Evolutionary conservation across 208 protist genomes (phyloP).

Genomic region (Leishmania tarentolae): DNA sequence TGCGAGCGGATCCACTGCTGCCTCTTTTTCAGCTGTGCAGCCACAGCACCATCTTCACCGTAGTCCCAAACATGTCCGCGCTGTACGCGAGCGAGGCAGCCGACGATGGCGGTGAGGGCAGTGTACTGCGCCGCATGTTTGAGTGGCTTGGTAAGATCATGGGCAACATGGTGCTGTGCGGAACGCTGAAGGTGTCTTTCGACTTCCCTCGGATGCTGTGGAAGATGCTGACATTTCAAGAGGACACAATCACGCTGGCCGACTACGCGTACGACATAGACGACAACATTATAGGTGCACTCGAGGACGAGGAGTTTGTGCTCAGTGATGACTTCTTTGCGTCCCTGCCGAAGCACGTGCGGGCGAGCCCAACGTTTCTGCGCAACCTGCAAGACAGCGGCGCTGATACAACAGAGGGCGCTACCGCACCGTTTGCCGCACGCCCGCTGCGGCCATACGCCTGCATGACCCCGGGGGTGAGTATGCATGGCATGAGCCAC

Average conservation of each 20-base stretch:
- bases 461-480: constrained; percentile 52
- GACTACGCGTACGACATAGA: constrained; percentile 88
- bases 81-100: constrained; percentile 44
- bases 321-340: constrained; percentile 69
- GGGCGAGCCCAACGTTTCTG: constrained; percentile 17
- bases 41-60: constrained; percentile 83
- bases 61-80: constrained; percentile 83
- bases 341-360: constrained; percentile 43
- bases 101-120: constrained; percentile 41
- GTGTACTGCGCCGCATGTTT: constrained; percentile 49
- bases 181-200: constrained; percentile 72
- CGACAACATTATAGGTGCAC: constrained; percentile 68
- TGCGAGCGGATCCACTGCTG: constrained; percentile 66
- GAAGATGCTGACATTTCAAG: constrained; percentile 82
- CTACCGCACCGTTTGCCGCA: constrained; percentile 12
- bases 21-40: constrained; percentile 79
- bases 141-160: constrained; percentile 88
- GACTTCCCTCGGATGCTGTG: constrained; percentile 80
- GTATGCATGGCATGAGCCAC: constrained; percentile 34
- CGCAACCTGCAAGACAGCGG: constrained; percentile 4
- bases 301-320: constrained; percentile 81
- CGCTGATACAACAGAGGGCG: neutral
- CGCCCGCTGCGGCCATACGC: constrained; percentile 33
- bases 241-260: constrained; percentile 58
- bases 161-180: constrained; percentile 84